These are phyloP conservation scores for Xylariaceae sp. DNA, from an alignment of 2,329 filamentous ascomycete genomes.

Conservation along the genomic window DNA sequence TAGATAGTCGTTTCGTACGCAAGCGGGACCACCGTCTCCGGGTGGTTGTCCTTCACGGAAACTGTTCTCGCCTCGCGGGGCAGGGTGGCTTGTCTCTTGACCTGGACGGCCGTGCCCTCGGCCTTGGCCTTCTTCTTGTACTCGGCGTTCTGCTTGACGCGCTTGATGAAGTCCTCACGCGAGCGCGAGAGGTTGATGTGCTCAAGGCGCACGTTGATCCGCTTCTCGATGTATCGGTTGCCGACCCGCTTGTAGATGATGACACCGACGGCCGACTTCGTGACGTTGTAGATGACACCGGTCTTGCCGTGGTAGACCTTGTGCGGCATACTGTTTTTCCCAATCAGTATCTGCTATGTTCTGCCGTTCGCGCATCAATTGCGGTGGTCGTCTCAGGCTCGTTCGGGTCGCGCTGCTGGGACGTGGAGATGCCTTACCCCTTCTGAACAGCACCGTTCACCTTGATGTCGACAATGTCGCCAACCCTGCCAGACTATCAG, in stretches of 20 bases:
- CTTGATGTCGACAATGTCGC: conserved; percentile 98
- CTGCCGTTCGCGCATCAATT: no score
- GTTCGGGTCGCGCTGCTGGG: conserved; percentile 8
- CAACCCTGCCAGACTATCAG: conserved; percentile 61
- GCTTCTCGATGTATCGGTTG: conserved; percentile 99
- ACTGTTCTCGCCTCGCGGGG: conserved; percentile 78
- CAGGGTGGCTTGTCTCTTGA: conserved; percentile 81
- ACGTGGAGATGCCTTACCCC: conserved; percentile 58
- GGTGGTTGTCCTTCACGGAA: conserved; percentile 71
- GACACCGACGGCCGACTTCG: conserved; percentile 94
- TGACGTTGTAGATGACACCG: conserved; percentile 97
- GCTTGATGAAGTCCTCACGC: conserved; percentile 34
- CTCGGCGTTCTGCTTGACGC: conserved; percentile 52
- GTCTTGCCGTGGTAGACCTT: conserved; percentile 99
- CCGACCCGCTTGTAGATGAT: conserved; percentile 99
- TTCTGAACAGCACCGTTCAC: conserved; percentile 98
- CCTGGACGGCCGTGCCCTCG: conserved; percentile 75
- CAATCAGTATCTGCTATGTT: no score
- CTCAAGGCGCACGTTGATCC: conserved; percentile 97
- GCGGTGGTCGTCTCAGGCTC: no score
- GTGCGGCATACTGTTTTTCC: conserved; percentile 82
- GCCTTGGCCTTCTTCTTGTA: conserved; percentile 90
- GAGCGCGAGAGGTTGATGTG: conserved; percentile 93
- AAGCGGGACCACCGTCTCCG: conserved; percentile 85
- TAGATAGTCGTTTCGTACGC: conserved; percentile 99